Base-by-base conservation (phyloP, 2,329 filamentous ascomycete genomes). In the Metarhizium guizhouense region DNA sequence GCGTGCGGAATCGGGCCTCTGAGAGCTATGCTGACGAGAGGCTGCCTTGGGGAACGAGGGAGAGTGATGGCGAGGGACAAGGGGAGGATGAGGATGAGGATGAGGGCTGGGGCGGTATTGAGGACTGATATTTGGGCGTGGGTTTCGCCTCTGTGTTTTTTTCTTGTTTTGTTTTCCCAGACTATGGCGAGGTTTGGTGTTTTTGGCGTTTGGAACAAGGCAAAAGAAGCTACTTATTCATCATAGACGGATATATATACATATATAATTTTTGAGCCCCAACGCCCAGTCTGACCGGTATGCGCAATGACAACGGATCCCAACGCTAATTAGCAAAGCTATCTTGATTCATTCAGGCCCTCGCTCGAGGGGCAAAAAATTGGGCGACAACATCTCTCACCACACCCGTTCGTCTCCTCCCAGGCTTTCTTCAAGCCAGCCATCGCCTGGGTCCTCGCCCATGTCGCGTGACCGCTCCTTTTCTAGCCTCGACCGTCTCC, bases 21-120 rank as follows among this genome's bases (percentile, higher is more conserved):
- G 89, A 93, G 63, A 81, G 83, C 29, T 71, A 95, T 57, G 78
- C 76, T 2, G 93, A 97, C 68, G 85, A 87, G 63, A 79, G 90
- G 61, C 71, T 96, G 68, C 80, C 82, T 52, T 82, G 82, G 68
- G 89, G 60, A 55, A 62, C 42, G 43, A 62, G 63, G 20, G 69
- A 63, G 14, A 64, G 62, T 20, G 69, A 70, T 29, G 63, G 65
- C 36, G 80, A 72, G 5, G 72, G 73, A 4, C 73, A 65, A 7
- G 64, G 64, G 7, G 56, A 59, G 10, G 58, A 62, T n/a, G 68
- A 69, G 47, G 70, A 70, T 30, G 71, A 68, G 29, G 62, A 63
- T 30, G 65, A 66, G 4, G 81, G 82, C 61, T 90, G 85, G 83
- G 84, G 79, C 61, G 88, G 88, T 0, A 84, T 91, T 62, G 81